Evolutionary conservation across 768 basidiomycete species (phyloP).

Genomic region (Sporobolomyces pararoseus): DNA sequence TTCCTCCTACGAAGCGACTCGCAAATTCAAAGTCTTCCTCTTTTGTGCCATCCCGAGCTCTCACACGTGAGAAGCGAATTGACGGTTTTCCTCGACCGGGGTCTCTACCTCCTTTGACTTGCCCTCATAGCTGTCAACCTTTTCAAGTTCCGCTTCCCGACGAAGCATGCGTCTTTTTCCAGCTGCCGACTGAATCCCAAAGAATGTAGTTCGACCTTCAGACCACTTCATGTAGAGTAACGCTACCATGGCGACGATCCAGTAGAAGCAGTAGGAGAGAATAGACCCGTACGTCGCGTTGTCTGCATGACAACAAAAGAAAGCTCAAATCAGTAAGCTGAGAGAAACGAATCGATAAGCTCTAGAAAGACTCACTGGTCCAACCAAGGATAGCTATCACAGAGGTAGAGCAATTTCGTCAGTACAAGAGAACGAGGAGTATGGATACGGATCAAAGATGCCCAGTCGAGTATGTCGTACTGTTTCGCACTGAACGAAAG

Average conservation of each 20-base stretch:
- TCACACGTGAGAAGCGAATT: conserved; percentile 28
- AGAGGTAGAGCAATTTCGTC: too few species aligned
- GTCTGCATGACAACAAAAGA: conserved; percentile 16
- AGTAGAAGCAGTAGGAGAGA: conserved; percentile 86
- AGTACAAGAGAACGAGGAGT: neutral
- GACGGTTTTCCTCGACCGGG: conserved; percentile 24
- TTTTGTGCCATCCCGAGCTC: too few species aligned
- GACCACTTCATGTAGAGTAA: conserved; percentile 58
- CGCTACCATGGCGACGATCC: conserved; percentile 70
- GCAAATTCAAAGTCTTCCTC: too few species aligned
- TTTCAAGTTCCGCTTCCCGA: neutral
- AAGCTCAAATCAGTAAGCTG: neutral
- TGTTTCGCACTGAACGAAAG: neutral
- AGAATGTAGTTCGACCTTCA: conserved; percentile 49
- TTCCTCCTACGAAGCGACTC: too few species aligned
- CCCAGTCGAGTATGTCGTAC: too few species aligned
- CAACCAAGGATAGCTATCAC: conserved; percentile 45
- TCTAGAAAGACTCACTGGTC: conserved; percentile 8
- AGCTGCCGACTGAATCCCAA: conserved; percentile 25
- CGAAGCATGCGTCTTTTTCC: conserved; percentile 24
- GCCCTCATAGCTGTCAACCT: conserved; percentile 25
- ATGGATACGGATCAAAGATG: too few species aligned
- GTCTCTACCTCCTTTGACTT: conserved; percentile 24
- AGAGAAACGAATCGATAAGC: neutral
- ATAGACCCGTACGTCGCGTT: conserved; percentile 63